These are phyloP conservation scores for Pestalotiopsis sp. DNA, from an alignment of 2,329 filamentous ascomycete species.

Conservation along the genomic window DNA sequence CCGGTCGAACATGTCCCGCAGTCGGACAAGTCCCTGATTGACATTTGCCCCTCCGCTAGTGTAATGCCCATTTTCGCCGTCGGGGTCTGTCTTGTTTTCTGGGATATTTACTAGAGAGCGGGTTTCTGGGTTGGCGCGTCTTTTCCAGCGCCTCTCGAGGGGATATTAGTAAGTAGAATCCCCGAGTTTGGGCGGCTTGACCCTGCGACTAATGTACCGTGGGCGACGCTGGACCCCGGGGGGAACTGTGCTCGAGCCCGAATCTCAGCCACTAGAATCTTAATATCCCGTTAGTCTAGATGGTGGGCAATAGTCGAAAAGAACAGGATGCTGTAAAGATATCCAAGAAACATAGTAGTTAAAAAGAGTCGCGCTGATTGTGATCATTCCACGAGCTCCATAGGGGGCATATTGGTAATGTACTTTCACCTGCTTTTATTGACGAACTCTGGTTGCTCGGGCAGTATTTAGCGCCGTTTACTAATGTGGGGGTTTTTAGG, in stretches of 20 bases:
- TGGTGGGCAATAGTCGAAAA: neutral
- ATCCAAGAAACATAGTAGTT: neutral
- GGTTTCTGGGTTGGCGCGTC: neutral
- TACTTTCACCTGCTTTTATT: constrained; percentile 3
- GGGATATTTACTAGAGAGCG: neutral
- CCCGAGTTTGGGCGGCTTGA: neutral
- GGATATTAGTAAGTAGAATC: neutral
- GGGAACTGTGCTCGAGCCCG: neutral
- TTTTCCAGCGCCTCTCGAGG: neutral
- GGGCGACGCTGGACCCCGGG: neutral
- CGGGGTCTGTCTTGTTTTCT: neutral
- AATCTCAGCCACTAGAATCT: neutral
- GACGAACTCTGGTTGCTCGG: constrained; percentile 1
- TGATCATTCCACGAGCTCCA: neutral
- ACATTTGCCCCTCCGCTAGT: constrained; percentile 4
- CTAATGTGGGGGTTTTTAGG: neutral
- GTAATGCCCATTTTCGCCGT: neutral
- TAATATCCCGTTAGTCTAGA: neutral
- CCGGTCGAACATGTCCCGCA: neutral
- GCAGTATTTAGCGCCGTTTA: neutral
- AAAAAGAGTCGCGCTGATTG: neutral
- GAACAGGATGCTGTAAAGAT: neutral
- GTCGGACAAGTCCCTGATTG: neutral
- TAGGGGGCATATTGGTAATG: neutral
- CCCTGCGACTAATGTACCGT: neutral